Percentiles rank a stretch among this genome's conserved stretches.
Evolutionary conservation across 169 alveolate species (phyloP).

Genomic region (Plasmodium chabaudi): DNA sequence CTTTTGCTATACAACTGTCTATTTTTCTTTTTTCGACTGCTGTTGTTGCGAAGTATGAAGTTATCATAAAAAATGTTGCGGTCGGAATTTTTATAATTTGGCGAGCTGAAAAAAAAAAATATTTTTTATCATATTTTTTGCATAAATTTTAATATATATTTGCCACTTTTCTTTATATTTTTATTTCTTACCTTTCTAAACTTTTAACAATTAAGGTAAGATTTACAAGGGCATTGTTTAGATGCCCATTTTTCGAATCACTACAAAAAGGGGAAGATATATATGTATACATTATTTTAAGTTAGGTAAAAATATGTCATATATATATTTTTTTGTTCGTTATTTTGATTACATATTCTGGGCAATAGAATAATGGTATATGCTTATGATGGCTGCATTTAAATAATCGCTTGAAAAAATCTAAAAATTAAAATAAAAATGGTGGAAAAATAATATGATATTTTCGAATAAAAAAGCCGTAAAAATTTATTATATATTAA

Average conservation of each 20-base stretch:
- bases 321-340: neutral
- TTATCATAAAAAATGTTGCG: conserved; percentile 17
- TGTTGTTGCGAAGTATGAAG: conserved; percentile 1
- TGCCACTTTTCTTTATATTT: neutral
- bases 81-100: neutral
- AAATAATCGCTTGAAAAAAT: conserved; percentile 46
- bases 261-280: neutral
- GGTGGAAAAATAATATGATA: neutral
- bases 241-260: conserved; percentile 37
- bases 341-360: conserved; percentile 16
- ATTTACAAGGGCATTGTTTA: conserved; percentile 54
- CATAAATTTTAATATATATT: too few relatives aligned
- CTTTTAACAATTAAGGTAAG: conserved; percentile 20
- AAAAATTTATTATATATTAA: neutral
- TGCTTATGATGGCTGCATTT: conserved; percentile 50
- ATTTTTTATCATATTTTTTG: too few relatives aligned
- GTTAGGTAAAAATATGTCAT: neutral
- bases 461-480: neutral
- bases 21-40: conserved; percentile 4
- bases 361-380: conserved; percentile 26
- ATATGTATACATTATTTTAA: too few relatives aligned
- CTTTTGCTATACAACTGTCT: conserved; percentile 18
- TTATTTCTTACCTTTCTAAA: conserved; percentile 9
- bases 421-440: neutral
- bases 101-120: neutral